These are phyloP conservation scores for Venturia asperata DNA, from an alignment of 2,329 filamentous ascomycete genomes.

Conservation along the genomic window DNA sequence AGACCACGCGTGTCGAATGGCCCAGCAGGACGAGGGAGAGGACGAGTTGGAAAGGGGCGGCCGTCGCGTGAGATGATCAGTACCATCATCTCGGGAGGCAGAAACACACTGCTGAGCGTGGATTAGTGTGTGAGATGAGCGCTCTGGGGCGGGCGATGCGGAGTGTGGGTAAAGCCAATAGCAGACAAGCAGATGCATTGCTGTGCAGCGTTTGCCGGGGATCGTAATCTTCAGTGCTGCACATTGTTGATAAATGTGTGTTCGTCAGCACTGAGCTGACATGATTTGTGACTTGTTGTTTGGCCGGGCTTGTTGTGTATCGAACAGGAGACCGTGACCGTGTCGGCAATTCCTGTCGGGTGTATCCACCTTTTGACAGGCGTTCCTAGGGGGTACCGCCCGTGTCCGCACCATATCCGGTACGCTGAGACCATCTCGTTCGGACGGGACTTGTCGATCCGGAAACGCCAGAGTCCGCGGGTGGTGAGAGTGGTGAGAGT, in stretches of 20 bases:
- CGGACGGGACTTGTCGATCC: background rate
- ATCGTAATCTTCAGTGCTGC: background rate
- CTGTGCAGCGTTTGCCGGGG: background rate
- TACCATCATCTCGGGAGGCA: slow-evolving; percentile 2
- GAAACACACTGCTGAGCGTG: background rate
- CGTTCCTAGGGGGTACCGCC: too few relatives aligned
- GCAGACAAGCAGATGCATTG: background rate
- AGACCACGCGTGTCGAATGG: background rate
- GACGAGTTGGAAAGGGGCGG: too few relatives aligned
- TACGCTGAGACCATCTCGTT: background rate
- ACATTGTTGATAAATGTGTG: background rate
- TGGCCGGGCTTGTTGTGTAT: background rate
- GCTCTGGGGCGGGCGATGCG: background rate
- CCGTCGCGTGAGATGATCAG: background rate
- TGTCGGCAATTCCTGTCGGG: background rate
- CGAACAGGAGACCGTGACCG: background rate
- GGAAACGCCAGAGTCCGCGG: background rate
- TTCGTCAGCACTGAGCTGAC: background rate
- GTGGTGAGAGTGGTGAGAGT: background rate
- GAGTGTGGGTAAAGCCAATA: background rate
- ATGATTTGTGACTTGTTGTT: background rate
- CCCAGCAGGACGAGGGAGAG: background rate
- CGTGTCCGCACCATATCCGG: background rate
- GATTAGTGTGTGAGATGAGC: slow-evolving; percentile 7
- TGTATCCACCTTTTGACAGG: too few relatives aligned